Conservation (phyloP, 23 red algal genomes). For the Gracilaria domingensis region DNA sequence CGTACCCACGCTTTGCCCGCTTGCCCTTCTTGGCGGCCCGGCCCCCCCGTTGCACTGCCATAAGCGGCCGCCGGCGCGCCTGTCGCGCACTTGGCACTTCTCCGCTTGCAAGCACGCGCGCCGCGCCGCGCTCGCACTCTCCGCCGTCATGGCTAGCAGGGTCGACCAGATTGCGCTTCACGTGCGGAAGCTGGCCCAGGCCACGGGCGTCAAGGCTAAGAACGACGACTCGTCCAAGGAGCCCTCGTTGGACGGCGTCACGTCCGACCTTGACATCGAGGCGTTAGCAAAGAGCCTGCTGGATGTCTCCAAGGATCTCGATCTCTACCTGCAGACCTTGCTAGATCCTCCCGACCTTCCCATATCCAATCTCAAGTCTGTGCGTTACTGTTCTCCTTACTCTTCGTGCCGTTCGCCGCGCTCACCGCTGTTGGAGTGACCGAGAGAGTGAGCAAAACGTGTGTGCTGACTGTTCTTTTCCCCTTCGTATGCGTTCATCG, state of each 20-base stretch:
- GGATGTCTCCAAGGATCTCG: slow-evolving; percentile 69
- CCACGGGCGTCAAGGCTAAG: slow-evolving; percentile 44
- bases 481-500: neutral
- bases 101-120: no score
- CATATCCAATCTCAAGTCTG: slow-evolving; percentile 48
- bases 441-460: no score
- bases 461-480: neutral
- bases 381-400: slow-evolving; percentile 14
- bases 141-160: slow-evolving; percentile 26
- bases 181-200: slow-evolving; percentile 61
- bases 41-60: no score
- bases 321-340: slow-evolving; percentile 53
- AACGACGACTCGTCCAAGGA: slow-evolving; percentile 31
- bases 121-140: neutral
- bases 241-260: slow-evolving; percentile 40
- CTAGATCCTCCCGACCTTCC: slow-evolving; percentile 47
- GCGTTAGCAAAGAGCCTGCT: slow-evolving; percentile 63
- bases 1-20: no score
- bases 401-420: no score
- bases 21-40: no score
- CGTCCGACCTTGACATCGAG: slow-evolving; percentile 72
- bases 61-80: no score
- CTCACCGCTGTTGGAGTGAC: no score
- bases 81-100: no score
- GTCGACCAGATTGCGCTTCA: slow-evolving; percentile 69